Base-by-base conservation (phyloP, 2,329 filamentous ascomycete genomes). In the Pyrenochaeta sp. region DNA sequence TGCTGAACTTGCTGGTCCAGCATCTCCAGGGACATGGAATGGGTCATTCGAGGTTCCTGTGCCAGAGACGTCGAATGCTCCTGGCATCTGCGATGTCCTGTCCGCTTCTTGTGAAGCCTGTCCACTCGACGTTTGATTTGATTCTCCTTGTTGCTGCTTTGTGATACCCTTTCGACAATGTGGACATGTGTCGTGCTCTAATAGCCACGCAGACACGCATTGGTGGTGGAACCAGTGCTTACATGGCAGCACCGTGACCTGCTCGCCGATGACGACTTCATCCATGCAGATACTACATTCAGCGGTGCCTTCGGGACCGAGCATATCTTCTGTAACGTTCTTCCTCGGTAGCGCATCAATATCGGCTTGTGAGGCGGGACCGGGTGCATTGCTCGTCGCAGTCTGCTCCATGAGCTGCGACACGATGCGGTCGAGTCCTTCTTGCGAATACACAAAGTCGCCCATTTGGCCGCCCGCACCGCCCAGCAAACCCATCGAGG, bases 271-370 rank as follows among this genome's bases (percentile, higher is more conserved):
- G 27, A 86, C 84, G 61, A 96, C 89, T 28, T 91, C 86, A 54
- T 97, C 93, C 82, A 98, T 96, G 78, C 95, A 99, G 57, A 99
- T 97, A 36, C 91, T 93, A 76, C 95, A 99, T 72, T 97, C 93
- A 1, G 85, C 86, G 50, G 82, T 84, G 42, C 88, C 90, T 56
- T 90, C 91, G 5, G 80, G 78, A 6, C 85, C 85, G 52, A 96
- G 81, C 85, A 96, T 89, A 42, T 89, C 84, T 56, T 85, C 81
- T 50, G 91, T 86, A 2, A 95, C 82, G 43, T 86, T 86, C 65
- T 89, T 90, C 67, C 89, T 90, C 8, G 91, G 87, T 5, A 99
- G 80, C 3, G 86, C 84, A 27, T 85, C 84, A 53, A 99, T 93
- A 0, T 91, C 91, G 45, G 85, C 84, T 59, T 89, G 85, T 0